Conservation (phyloP, 495 filamentous ascomycete genomes). For the Aspergillus coremiiformis region DNA sequence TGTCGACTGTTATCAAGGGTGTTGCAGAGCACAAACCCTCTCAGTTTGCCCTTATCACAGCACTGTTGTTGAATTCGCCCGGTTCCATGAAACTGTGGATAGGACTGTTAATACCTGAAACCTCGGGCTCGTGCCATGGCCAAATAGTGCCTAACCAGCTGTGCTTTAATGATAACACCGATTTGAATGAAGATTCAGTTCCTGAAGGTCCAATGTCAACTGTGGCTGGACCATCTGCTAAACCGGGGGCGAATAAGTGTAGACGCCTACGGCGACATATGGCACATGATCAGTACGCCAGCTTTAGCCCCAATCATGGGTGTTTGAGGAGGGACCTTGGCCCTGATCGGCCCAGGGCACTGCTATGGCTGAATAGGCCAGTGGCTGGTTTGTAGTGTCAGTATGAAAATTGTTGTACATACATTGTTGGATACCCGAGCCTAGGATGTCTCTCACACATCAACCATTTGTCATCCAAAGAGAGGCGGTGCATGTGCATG, state of each 20-base stretch:
- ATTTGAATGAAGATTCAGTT: neutral
- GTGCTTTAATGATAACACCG: neutral
- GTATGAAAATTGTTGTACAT: neutral
- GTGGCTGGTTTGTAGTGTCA: neutral
- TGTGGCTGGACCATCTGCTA: neutral
- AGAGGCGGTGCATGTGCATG: neutral
- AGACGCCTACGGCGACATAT: neutral
- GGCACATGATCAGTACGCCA: neutral
- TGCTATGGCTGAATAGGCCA: neutral
- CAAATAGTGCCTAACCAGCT: neutral
- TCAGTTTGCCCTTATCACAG: neutral
- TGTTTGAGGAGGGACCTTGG: neutral
- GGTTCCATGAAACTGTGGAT: neutral
- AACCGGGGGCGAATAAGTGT: neutral
- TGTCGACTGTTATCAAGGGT: neutral
- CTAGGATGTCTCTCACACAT: too few relatives aligned
- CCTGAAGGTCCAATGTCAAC: neutral
- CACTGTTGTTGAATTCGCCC: neutral
- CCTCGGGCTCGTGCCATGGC: neutral
- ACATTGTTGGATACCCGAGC: neutral
- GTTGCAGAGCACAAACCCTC: neutral
- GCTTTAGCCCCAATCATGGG: neutral
- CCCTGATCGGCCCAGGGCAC: neutral
- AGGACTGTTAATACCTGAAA: neutral
- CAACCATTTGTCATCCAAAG: neutral